Evolutionary conservation across 2,329 filamentous ascomycete genomes (phyloP).

Genomic region (Colletotrichum lupini): DNA sequence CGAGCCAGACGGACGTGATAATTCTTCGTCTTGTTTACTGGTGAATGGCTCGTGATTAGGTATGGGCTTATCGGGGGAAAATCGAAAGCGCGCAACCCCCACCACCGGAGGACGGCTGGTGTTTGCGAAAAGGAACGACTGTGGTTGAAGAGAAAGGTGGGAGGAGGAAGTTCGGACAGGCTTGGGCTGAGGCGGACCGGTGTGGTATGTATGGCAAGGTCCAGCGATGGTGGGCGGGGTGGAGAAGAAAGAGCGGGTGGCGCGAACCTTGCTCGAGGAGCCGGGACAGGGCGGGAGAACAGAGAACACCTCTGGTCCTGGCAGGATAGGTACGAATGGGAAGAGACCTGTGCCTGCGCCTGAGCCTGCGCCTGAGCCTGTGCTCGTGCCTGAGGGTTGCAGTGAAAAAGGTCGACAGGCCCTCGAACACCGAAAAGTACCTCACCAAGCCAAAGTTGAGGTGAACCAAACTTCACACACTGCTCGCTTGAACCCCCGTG

Average conservation of each 20-base stretch:
- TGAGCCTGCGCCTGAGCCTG: conserved; percentile 33
- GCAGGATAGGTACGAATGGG: conserved; percentile 17
- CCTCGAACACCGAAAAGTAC: conserved; percentile 28
- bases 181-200: conserved; percentile 36
- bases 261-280: conserved; percentile 32
- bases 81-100: conserved; percentile 32
- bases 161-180: conserved; percentile 30
- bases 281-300: conserved; percentile 30
- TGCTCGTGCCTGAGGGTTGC: conserved; percentile 28
- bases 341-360: conserved; percentile 32
- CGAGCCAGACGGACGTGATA: conserved; percentile 7
- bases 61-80: conserved; percentile 19
- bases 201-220: conserved; percentile 37
- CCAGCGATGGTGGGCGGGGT: conserved; percentile 33
- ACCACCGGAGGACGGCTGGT: conserved; percentile 35
- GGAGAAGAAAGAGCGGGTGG: conserved; percentile 35
- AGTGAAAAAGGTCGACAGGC: conserved; percentile 20
- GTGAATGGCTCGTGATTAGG: conserved; percentile 21
- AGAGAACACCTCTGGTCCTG: not conserved
- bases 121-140: conserved; percentile 36
- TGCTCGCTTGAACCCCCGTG: conserved; percentile 31
- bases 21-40: conserved; percentile 2
- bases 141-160: conserved; percentile 31
- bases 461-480: conserved; percentile 24
- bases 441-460: conserved; percentile 7